Evolutionary conservation across 306 rosid genomes (phyloP).

Genomic region (Argentina anserina): DNA sequence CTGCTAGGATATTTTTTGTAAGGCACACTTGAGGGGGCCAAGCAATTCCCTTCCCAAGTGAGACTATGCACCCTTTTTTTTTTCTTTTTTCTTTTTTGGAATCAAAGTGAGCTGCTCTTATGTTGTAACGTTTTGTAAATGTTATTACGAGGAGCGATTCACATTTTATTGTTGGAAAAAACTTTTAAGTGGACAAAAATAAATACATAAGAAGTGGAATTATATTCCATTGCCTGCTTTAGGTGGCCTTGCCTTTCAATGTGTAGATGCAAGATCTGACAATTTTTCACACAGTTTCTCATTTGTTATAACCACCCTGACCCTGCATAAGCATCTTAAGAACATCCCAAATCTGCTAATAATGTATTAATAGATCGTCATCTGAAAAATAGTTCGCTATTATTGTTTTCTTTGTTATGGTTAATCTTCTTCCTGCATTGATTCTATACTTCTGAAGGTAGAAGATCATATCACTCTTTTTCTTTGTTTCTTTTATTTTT

Average conservation of each 20-base stretch:
- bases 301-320: neutral
- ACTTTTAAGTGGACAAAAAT: neutral
- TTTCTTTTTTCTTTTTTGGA: too few species aligned
- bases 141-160: neutral
- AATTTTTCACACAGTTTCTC: neutral
- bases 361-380: too few species aligned
- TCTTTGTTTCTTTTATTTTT: too few species aligned
- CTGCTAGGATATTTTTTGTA: constrained; percentile 54
- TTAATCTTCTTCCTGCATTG: too few species aligned
- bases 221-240: neutral
- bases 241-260: neutral
- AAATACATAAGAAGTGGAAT: neutral
- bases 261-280: neutral
- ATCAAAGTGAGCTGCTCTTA: too few species aligned
- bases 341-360: neutral
- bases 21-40: constrained; percentile 95
- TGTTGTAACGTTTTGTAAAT: neutral
- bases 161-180: neutral
- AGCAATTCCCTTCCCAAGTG: constrained; percentile 80
- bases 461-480: too few species aligned
- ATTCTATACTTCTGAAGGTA: too few species aligned
- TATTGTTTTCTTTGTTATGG: too few species aligned
- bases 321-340: neutral
- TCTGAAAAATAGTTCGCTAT: neutral
- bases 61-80: too few species aligned